Conservation (phyloP, 768 basidiomycete species). For the Lentinula aciculospora region DNA sequence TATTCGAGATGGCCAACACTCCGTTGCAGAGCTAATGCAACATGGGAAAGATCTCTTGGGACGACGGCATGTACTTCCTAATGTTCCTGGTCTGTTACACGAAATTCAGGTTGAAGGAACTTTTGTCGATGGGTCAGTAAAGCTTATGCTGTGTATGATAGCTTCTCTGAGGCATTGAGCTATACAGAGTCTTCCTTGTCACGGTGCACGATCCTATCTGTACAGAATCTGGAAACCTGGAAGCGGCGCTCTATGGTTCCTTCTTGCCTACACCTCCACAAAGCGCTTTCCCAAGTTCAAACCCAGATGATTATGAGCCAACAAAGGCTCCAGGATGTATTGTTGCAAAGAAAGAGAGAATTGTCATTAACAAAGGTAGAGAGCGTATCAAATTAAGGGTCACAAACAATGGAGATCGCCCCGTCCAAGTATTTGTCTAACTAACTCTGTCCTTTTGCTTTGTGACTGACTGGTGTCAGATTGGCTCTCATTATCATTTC, state of each 20-base stretch:
- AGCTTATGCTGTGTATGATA: not conserved
- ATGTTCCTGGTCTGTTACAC: conserved; percentile 68
- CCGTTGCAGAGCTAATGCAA: conserved; percentile 90
- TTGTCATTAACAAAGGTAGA: conserved; percentile 73
- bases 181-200: conserved; percentile 81
- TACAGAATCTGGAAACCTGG: conserved; percentile 71
- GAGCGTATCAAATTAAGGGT: conserved; percentile 67
- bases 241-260: conserved; percentile 88
- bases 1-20: conserved; percentile 85
- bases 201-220: conserved; percentile 95
- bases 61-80: conserved; percentile 80
- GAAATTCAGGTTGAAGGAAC: conserved; percentile 95
- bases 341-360: conserved; percentile 55
- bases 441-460: not conserved
- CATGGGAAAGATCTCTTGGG: conserved; percentile 87
- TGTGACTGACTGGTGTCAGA: conserved; percentile 29
- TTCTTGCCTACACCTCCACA: conserved; percentile 79
- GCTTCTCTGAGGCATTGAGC: not conserved
- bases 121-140: conserved; percentile 72
- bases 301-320: conserved; percentile 42
- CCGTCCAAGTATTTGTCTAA: conserved; percentile 65
- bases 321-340: conserved; percentile 72
- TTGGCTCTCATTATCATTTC: conserved; percentile 95
- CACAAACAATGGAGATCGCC: conserved; percentile 88
- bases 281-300: conserved; percentile 54